phyloP scores from a whole-genome alignment of 1,284 basidiomycete species.

The Trichosporon ovoides region DNA sequence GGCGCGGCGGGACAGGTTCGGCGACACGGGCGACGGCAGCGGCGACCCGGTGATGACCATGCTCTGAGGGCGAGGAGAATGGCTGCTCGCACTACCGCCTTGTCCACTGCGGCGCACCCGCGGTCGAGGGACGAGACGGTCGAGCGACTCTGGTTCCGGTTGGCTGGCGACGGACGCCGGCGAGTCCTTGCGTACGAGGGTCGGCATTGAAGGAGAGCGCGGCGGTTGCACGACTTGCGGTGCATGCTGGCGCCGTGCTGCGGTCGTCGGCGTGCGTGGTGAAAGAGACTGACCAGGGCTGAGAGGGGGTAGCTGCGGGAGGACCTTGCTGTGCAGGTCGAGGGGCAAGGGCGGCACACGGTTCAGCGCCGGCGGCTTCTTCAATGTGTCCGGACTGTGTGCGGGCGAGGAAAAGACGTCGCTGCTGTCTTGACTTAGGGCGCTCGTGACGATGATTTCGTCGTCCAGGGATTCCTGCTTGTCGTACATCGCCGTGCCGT shows the following conservation, averaged over 20 bases:
- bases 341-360: neutral
- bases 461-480: neutral
- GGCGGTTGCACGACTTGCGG: neutral
- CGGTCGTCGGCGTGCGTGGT: conserved; percentile 12
- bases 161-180: neutral
- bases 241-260: neutral
- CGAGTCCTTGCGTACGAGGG: neutral
- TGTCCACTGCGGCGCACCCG: neutral
- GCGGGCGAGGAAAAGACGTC: neutral
- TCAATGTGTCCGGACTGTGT: neutral
- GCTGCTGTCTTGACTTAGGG: neutral
- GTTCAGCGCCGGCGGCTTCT: neutral
- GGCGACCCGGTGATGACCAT: conserved; percentile 16
- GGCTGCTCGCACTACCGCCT: neutral
- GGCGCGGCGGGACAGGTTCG: conserved; percentile 60
- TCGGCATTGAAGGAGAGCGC: conserved; percentile 16
- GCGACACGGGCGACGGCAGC: conserved; percentile 12
- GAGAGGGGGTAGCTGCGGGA: neutral
- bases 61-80: conserved; percentile 13
- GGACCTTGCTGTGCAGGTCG: conserved; percentile 7
- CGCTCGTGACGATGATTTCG: conserved; percentile 1
- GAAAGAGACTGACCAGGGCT: conserved; percentile 4
- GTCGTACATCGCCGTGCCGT: neutral
- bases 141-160: neutral
- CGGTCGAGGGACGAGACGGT: neutral